phyloP scores from a whole-genome alignment of 2,329 filamentous ascomycete genomes.

The Torrubiellomyces zombiae region DNA sequence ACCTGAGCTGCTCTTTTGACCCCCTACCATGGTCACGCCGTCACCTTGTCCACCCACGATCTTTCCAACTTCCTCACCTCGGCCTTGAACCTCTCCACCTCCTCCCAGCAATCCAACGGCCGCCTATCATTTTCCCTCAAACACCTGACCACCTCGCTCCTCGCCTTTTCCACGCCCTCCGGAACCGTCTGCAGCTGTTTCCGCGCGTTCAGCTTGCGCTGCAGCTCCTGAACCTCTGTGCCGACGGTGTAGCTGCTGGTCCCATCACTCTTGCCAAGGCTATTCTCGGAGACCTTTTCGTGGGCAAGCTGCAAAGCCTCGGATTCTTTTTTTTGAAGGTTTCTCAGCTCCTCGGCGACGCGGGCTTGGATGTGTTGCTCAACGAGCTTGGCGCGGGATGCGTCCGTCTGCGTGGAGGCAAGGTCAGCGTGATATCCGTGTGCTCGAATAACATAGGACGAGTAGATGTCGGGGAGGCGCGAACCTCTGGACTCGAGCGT shows the following conservation, averaged over 20 bases:
- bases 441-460: background rate
- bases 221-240: constrained; percentile 42
- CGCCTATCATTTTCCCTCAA: constrained; percentile 70
- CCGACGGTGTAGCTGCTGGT: constrained; percentile 31
- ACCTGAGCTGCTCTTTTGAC: constrained; percentile 4
- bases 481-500: constrained; percentile 73
- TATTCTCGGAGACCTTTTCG: constrained; percentile 34
- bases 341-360: constrained; percentile 70
- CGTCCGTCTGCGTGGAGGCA: constrained; percentile 67
- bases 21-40: constrained; percentile 14
- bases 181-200: constrained; percentile 54
- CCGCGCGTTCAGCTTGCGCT: constrained; percentile 40
- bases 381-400: constrained; percentile 63
- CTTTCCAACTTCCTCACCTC: constrained; percentile 78
- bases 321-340: constrained; percentile 54
- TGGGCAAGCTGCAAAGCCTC: constrained; percentile 52
- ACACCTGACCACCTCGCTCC: constrained; percentile 62
- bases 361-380: constrained; percentile 82
- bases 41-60: constrained; percentile 72
- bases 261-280: constrained; percentile 13
- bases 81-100: constrained; percentile 79
- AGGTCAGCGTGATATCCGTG: constrained; percentile 1
- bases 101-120: constrained; percentile 85
- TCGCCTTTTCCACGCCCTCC: constrained; percentile 55
- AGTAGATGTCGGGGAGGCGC: constrained; percentile 7